Base-by-base conservation (phyloP, 1,139 yeast genomes). In the Geotrichum bryndzae region DNA sequence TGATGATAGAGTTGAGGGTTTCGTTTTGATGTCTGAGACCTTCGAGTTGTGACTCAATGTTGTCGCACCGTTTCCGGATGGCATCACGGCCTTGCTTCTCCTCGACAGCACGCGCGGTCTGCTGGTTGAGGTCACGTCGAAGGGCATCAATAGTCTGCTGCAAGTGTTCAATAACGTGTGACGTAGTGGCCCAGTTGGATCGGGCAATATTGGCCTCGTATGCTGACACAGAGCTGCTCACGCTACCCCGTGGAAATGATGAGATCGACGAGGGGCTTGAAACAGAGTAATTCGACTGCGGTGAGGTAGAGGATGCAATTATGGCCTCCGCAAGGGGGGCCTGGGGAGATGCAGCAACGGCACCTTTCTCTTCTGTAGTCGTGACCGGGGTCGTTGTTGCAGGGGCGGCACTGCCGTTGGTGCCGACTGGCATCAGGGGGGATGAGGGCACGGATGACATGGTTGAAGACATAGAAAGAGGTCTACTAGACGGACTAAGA, bases 1-100 rank as follows among this genome's bases (percentile, higher is more conserved):
- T 65, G 50, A 72, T 59, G 57, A 70, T 61, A 15, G 68, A 62
- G 58, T 66, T 69, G 46, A 71, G 66, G 58, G 67, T 69, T 13
- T 67, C 70, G 48, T 67, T 67, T 60, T 71, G 74, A 52, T 70
- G 73, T 59, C 66, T 65, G 29, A 70, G 64, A n/a, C 68, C 67
- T 50, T 67, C 69, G 41, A 67, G 59, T 13, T 69, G 68, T 5
- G 68, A 61, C 54, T 67, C 72, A 45, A 68, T 61, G 35, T 67
- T 65, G 50, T 69, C 71, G 57, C 68, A 66, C 15, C 71, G 64
- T 53, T 68, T 69, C 56, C 63, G 59, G 41, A 68, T 58, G 1
- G 72, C 71, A 29, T 69, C 72, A 11, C 66, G 63, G 25, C 67
- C 67, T 29, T 65, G 63, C n/a, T 64, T 59, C 46, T 69, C 73